Conservation (phyloP, 352 stramenopile genomes). For the Globisporangium perplexum region DNA sequence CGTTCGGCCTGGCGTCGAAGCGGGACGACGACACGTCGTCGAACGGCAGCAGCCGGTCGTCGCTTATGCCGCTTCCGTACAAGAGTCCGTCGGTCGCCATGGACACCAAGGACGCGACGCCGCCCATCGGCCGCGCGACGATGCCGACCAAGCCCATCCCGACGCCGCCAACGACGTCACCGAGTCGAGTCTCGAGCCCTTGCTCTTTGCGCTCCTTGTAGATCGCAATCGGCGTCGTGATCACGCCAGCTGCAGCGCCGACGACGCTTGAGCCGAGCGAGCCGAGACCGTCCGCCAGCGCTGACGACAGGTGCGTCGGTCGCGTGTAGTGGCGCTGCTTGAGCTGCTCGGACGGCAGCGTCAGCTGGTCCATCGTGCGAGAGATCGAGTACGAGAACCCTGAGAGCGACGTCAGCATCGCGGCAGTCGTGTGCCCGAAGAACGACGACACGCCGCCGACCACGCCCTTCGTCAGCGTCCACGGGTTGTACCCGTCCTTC, state of each 20-base stretch:
- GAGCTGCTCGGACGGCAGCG: slow-evolving; percentile 52
- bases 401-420: slow-evolving; percentile 65
- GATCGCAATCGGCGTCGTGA: slow-evolving; percentile 70
- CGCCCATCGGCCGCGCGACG: slow-evolving; percentile 69
- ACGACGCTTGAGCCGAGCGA: slow-evolving; percentile 74
- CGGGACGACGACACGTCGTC: slow-evolving; percentile 17
- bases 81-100: slow-evolving; percentile 73
- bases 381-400: slow-evolving; percentile 82
- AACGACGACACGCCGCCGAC: slow-evolving; percentile 65
- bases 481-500: slow-evolving; percentile 73
- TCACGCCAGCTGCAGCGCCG: slow-evolving; percentile 63
- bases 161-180: slow-evolving; percentile 63
- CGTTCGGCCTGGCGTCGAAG: slow-evolving; percentile 56
- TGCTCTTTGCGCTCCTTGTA: slow-evolving; percentile 65
- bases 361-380: slow-evolving; percentile 76
- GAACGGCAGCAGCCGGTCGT: slow-evolving; percentile 23
- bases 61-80: slow-evolving; percentile 46
- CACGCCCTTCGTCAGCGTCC: slow-evolving; percentile 66
- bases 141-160: slow-evolving; percentile 78
- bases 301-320: slow-evolving; percentile 56
- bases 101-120: slow-evolving; percentile 70
- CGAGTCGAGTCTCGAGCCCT: slow-evolving; percentile 49
- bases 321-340: slow-evolving; percentile 57
- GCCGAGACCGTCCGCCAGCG: slow-evolving; percentile 52
- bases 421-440: slow-evolving; percentile 60